Evolutionary conservation across 805 yeast genomes (phyloP).

Genomic region (Candida gorgasii): DNA sequence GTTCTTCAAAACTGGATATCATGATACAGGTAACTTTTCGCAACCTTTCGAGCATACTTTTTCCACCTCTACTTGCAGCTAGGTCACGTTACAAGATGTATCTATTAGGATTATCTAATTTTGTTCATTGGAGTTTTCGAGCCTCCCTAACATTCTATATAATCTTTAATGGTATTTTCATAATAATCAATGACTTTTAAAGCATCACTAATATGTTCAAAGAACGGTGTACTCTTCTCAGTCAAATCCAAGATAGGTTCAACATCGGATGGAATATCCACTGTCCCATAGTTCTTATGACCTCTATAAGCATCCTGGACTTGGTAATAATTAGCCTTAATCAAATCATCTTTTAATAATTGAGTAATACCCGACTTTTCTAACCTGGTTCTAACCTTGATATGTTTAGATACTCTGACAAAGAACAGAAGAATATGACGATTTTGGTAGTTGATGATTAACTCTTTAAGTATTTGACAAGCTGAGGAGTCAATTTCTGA

Average conservation of each 20-base stretch:
- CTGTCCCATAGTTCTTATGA: conserved; percentile 5
- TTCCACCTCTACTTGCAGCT: no score
- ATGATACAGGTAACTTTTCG: no score
- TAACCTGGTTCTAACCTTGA: conserved; percentile 29
- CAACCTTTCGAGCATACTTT: no score
- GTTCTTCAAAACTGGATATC: no score
- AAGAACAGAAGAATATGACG: conserved; percentile 36
- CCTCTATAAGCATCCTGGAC: conserved; percentile 16
- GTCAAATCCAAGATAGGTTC: conserved; percentile 23
- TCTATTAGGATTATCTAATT: no score
- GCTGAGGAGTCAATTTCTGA: conserved; percentile 44
- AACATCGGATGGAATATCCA: conserved; percentile 8
- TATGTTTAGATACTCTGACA: conserved; percentile 32
- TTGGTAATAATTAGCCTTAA: conserved; percentile 23
- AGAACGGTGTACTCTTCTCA: conserved; percentile 33
- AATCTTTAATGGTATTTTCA: conserved; percentile 19
- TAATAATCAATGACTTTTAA: conserved; percentile 38
- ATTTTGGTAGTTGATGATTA: conserved; percentile 28
- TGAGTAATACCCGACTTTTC: conserved; percentile 29
- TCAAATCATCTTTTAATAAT: conserved; percentile 27
- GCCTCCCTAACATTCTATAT: conserved; percentile 3
- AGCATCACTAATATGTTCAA: conserved; percentile 39
- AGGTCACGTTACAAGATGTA: no score
- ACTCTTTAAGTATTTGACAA: conserved; percentile 30
- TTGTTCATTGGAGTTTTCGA: no score